phyloP scores from a whole-genome alignment of 768 basidiomycete species.

The Lactarius hengduanensis region DNA sequence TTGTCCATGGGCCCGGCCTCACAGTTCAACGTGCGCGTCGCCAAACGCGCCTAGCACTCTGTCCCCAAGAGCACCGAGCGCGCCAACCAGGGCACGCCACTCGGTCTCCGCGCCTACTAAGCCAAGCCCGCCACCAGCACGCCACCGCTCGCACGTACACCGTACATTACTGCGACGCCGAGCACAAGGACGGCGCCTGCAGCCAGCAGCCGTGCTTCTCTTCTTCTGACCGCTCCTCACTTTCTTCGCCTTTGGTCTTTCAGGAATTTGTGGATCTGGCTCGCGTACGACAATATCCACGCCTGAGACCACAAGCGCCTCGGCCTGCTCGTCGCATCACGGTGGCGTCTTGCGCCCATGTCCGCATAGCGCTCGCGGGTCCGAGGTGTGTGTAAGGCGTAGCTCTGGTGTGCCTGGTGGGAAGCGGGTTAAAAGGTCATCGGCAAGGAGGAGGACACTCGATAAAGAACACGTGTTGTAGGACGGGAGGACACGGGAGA shows the following conservation, averaged over 20 bases:
- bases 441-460: slow-evolving; percentile 54
- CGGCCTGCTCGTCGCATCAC: slow-evolving; percentile 56
- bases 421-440: slow-evolving; percentile 54
- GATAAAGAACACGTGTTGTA: slow-evolving; percentile 38
- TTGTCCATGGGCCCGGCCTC: not conserved
- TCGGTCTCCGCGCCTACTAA: not conserved
- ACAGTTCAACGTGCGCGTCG: slow-evolving; percentile 9
- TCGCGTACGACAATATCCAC: slow-evolving; percentile 57
- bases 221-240: slow-evolving; percentile 2
- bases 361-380: slow-evolving; percentile 71
- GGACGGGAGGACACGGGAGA: slow-evolving; percentile 34
- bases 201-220: slow-evolving; percentile 42
- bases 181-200: slow-evolving; percentile 68
- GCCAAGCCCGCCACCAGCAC: slow-evolving; percentile 7
- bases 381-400: slow-evolving; percentile 64
- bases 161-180: slow-evolving; percentile 66
- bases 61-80: slow-evolving; percentile 20
- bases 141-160: slow-evolving; percentile 18
- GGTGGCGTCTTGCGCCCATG: slow-evolving; percentile 57
- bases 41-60: slow-evolving; percentile 15
- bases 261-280: slow-evolving; percentile 35
- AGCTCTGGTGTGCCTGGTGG: slow-evolving; percentile 62
- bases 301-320: slow-evolving; percentile 54
- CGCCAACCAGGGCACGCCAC: slow-evolving; percentile 14
- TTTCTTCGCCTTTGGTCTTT: slow-evolving; percentile 27